Evolutionary conservation across 768 basidiomycete genomes (phyloP), one percentile per base, ranked within the genome.

Genomic region (Lactifluus subvellereus): DNA sequence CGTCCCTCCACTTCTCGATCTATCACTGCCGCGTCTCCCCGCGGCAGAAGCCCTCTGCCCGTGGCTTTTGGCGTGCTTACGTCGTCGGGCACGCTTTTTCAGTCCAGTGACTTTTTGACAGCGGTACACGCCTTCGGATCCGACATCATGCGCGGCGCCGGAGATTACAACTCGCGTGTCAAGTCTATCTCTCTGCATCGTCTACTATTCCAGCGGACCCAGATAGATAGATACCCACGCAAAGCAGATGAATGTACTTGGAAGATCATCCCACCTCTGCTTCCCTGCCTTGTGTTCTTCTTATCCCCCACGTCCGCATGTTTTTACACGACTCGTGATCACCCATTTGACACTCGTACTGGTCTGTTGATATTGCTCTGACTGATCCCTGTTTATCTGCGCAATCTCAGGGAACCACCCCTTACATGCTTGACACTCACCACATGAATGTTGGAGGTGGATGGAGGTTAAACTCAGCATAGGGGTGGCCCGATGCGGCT

Each of bases 31-130:
- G 10, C 45, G 8, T 10, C 45, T 20, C 18, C 62, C 57, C 62
- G 62, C 62, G 62, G 62, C 43, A 30, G 43, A 43, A 58, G 56
- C 56, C 43, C 51, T 10, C 42, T 37, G 35, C 35, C 45, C 33
- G 30, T 2, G 51, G 62, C 62, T 51, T 61, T 60, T 61, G 38
- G 47, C 47, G 53, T 61, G 47, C 53, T 61, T 61, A 58, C 62
- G 51, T 59, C 62, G 57, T 54, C 9, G 30, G 16, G 27, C 57
- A 53, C 45, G 51, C 61, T 32, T 27, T 54, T 57, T 16, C 14
- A 27, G 50, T 38, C 61, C 51, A 40, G 61, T 59, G 43, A 48
- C 57, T 32, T 38, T 5, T 38, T 58, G 57, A 59, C 57, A 62
- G 49, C 54, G 32, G 55, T 43, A 43, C 55, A 30, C 27, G 10